phyloP scores from a whole-genome alignment of 305 asterid species.

The Fraxinus xanthoxyloides region DNA sequence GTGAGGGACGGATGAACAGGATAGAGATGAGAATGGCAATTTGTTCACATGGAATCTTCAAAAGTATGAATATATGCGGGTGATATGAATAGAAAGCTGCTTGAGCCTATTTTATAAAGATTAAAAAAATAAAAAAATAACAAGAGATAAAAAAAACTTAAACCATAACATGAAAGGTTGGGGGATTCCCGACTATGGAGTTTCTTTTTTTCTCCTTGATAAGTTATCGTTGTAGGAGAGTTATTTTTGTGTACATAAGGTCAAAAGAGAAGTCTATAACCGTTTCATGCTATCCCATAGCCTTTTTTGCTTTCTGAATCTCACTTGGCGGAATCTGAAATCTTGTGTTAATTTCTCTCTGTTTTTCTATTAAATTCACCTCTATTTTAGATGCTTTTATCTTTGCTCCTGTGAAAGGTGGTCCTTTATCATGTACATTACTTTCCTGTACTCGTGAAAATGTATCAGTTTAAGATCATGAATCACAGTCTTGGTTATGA shows the following conservation, averaged over 20 bases:
- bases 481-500: not conserved
- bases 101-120: not conserved
- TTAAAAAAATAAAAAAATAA: not conserved
- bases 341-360: not conserved
- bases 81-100: not conserved
- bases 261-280: constrained; percentile 6
- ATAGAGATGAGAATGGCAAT: not conserved
- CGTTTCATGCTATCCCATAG: not conserved
- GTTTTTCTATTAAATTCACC: constrained; percentile 9
- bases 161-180: not conserved
- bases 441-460: constrained; percentile 17
- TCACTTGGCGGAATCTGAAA: not conserved
- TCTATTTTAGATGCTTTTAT: constrained; percentile 18
- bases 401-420: constrained; percentile 10
- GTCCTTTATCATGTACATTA: constrained; percentile 4
- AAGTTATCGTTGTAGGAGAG: not conserved
- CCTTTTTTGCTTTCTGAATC: not conserved
- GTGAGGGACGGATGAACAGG: not conserved
- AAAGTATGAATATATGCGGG: not conserved
- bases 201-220: not conserved
- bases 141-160: not conserved
- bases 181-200: not conserved
- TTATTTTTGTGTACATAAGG: not conserved
- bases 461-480: constrained; percentile 15
- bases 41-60: not conserved